These are phyloP conservation scores for Solanum sitiens DNA, from an alignment of 257 asterid genomes.

Conservation along the genomic window DNA sequence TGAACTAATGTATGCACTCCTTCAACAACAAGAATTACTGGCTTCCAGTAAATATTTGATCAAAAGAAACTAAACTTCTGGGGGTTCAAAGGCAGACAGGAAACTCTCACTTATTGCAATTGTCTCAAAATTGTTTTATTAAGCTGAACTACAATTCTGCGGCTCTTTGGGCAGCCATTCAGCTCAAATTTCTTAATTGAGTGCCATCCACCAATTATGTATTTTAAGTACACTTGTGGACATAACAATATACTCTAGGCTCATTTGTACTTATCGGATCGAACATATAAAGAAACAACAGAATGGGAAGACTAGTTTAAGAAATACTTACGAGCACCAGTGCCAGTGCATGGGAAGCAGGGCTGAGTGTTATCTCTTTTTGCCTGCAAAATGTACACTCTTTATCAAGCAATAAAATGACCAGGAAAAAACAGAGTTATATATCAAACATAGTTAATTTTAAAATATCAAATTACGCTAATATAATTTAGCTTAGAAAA, in stretches of 20 bases:
- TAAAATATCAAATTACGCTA: no score
- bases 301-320: not conserved
- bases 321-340: slow-evolving; percentile 79
- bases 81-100: not conserved
- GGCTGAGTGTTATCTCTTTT: slow-evolving; percentile 88
- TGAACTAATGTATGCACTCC: not conserved
- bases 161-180: not conserved
- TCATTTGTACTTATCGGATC: not conserved
- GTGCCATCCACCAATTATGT: not conserved
- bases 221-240: not conserved
- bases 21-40: not conserved
- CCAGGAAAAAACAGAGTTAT: no score
- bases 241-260: not conserved
- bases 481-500: no score
- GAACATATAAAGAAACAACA: not conserved
- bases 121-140: not conserved
- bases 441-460: no score
- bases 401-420: not conserved
- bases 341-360: slow-evolving; percentile 89
- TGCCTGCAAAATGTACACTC: slow-evolving; percentile 35
- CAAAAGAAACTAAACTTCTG: not conserved
- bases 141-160: not conserved
- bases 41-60: not conserved
- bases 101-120: not conserved
- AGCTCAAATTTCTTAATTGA: not conserved